Percentiles rank a stretch among this genome's conserved stretches.
Evolutionary conservation across 305 asterid species (phyloP).

Genomic region (Andrographis paniculata): DNA sequence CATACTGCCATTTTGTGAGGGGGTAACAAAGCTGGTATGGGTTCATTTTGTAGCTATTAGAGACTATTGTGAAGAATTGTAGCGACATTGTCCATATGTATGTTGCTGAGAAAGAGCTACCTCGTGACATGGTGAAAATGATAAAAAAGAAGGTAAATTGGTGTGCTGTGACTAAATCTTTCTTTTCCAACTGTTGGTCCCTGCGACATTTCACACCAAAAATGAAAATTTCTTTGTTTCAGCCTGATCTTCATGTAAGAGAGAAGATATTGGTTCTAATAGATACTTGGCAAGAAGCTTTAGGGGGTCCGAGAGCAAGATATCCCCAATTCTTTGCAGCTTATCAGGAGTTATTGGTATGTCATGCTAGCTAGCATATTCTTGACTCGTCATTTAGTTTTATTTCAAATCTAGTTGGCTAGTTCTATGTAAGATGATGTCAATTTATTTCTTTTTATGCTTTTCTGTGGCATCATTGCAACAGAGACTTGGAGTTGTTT

Average conservation of each 20-base stretch:
- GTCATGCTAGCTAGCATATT: constrained; percentile 5
- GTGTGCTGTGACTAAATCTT: constrained; percentile 2
- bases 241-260: constrained; percentile 76
- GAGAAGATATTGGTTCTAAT: constrained; percentile 68
- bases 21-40: neutral
- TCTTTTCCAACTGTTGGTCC: constrained; percentile 10
- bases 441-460: constrained; percentile 5
- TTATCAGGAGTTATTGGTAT: constrained; percentile 73
- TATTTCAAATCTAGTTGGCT: too few relatives aligned
- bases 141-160: constrained; percentile 58
- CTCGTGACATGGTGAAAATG: constrained; percentile 72
- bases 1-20: too few relatives aligned
- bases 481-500: constrained; percentile 74
- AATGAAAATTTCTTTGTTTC: constrained; percentile 21
- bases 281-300: constrained; percentile 89
- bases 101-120: constrained; percentile 70
- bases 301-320: constrained; percentile 78
- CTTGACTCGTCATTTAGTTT: neutral
- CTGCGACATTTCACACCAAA: constrained; percentile 8
- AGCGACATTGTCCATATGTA: constrained; percentile 81
- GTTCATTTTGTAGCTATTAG: constrained; percentile 45
- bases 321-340: constrained; percentile 72
- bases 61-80: constrained; percentile 76
- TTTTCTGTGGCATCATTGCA: constrained; percentile 19
- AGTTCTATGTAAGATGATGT: constrained; percentile 6